Evolutionary conservation across 2,329 filamentous ascomycete genomes (phyloP), one percentile per base, ranked within the genome.

Genomic region (Cyphellophora europaea): DNA sequence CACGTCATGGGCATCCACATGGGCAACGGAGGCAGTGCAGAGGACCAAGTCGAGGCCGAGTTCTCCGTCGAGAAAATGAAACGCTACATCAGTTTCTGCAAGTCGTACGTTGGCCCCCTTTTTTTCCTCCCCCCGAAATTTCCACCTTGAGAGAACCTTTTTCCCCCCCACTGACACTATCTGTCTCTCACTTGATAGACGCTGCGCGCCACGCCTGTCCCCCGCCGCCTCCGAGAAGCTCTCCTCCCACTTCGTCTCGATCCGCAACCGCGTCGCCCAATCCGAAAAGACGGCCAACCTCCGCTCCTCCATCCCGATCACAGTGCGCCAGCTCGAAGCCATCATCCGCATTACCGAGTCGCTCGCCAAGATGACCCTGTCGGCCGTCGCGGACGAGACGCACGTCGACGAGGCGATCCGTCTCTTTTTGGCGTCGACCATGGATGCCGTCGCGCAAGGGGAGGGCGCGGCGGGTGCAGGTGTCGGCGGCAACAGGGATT

Each of bases 1-100:
- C 91, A 98, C 73, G 89, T 98, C 54, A 94, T 98, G 79, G 79
- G 82, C 30, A 88, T 98, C 45, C 89, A 96, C 52, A 96, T 95
- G 84, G 86, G 87, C 39, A 83, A 84, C 11, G 77, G 82, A 35
- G 82, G 84, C 27, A 65, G 82, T 1, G 35, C 36, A 11, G 86
- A 93, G 50, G 87, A 94, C 51, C 76, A 84, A 43, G 68, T 78
- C 2, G 84, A 93, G 56, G 81, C 86, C 3, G 89, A 95, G 53
- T 88, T 98, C 32, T 75, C 87, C 0, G 82, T 96, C 2, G 91
- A 96, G 34, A 94, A 93, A 65, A 93, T 98, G 85, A 87, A 87
- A 63, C 79, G 88, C 42, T 98, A 96, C 55, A 82, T 98, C 54
- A 93, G 83, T 49, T 98, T 96, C 63, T 96, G 91, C 72, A 89